Evolutionary conservation across 495 filamentous ascomycete genomes (phyloP), one percentile per base, ranked within the genome.

Genomic region (Tricharina praecox): DNA sequence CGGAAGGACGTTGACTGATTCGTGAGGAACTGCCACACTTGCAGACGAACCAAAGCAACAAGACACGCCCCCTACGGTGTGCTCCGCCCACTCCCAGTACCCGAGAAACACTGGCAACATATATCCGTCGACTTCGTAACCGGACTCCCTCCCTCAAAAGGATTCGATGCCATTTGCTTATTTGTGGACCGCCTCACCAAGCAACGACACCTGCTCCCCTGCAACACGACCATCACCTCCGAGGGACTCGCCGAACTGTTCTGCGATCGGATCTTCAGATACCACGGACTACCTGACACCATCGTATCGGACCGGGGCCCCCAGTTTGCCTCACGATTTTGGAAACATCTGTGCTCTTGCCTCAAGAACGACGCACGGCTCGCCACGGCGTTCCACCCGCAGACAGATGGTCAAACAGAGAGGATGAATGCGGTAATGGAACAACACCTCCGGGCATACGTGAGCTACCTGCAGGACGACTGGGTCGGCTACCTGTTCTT

Each of bases 61-160:
- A 8, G 48, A 46, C 16, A 50, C 1, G 5, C 19, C 16, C 38
- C 0, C 11, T 42, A 18, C 13, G 40, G 41, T 3, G 2, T 33
- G 7, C 15, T 50, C 4, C 18, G 30, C n/a, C 48, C 48, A 0
- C 2, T 45, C 2, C 16, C 25, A 15, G 21, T 45, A 20, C 34
- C 7, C 7, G 0, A 58, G n/a, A 9, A 25, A 5, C 41, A 33
- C 0, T 64, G 51, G 54, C 4, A 45, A 23, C 35, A 64, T 37
- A 23, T 64, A 9, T 53, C 19, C 0, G 57, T 62, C 34, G 53
- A 64, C 34, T 61, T 64, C 23, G 48, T 63, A 15, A 54, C 47
- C 2, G 39, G 42, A 9, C 28, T 52, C 20, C 52, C 47, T 7
- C 13, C 15, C 1, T 46, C n/a, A 0, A 16, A 50, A 0, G 54